These are phyloP conservation scores for Zygoascus ofunaensis DNA, from an alignment of 805 yeast species.

Conservation along the genomic window DNA sequence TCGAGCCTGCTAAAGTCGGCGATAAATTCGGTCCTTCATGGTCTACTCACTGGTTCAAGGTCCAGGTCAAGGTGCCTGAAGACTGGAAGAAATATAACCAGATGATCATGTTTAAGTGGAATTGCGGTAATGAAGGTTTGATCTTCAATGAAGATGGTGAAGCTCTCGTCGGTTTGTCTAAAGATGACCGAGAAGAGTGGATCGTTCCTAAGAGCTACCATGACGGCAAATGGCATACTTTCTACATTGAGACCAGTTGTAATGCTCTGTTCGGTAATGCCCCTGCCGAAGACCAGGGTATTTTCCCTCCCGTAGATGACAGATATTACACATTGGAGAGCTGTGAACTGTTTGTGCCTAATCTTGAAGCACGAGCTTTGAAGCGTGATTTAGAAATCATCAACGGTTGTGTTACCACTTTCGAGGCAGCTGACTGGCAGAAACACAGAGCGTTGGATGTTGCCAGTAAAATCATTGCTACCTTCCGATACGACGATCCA, in stretches of 20 bases:
- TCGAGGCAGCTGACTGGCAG: conserved; percentile 65
- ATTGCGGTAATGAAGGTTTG: conserved; percentile 77
- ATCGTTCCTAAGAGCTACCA: conserved; percentile 48
- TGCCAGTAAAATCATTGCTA: conserved; percentile 74
- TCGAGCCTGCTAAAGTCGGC: conserved; percentile 39
- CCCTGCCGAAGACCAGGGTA: conserved; percentile 30
- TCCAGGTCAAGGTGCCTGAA: conserved; percentile 54
- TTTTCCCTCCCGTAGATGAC: conserved; percentile 61
- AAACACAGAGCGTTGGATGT: conserved; percentile 70
- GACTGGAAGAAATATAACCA: conserved; percentile 36
- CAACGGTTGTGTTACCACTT: conserved; percentile 82
- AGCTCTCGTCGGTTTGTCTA: conserved; percentile 78
- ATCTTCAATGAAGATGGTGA: conserved; percentile 57
- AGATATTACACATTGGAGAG: conserved; percentile 54
- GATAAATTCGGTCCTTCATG: conserved; percentile 84
- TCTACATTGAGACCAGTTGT: conserved; percentile 83
- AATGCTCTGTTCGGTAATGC: conserved; percentile 94
- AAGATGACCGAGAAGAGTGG: conserved; percentile 71
- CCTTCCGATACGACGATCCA: conserved; percentile 56
- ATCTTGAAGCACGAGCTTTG: conserved; percentile 67
- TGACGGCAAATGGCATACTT: conserved; percentile 45
- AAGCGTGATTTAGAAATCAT: conserved; percentile 76
- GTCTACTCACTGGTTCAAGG: conserved; percentile 89
- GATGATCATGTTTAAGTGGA: conserved; percentile 67
- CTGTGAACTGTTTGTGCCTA: conserved; percentile 80